A percentile compares a stretch with the other conserved stretches of the same genome.
Conservation (phyloP, 805 yeast genomes). For the Candida morakotiae region DNA sequence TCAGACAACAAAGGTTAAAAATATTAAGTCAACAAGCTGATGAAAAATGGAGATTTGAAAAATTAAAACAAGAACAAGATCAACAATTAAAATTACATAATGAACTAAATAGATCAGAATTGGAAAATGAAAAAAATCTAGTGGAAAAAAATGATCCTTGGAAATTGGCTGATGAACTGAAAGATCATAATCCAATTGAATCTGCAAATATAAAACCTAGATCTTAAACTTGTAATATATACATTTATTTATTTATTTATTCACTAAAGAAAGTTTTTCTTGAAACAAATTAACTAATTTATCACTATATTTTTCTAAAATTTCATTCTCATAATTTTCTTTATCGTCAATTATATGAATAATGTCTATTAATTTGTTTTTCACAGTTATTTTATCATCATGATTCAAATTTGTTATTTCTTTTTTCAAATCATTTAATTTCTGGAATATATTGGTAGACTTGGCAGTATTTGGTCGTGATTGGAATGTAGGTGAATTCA, state of each 20-base stretch:
- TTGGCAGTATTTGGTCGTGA: neutral
- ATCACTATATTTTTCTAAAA: constrained; percentile 38
- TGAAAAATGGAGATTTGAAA: constrained; percentile 36
- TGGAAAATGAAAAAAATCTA: too few species aligned
- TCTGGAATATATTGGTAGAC: constrained; percentile 3
- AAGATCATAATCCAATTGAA: constrained; percentile 30
- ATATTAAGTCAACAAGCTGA: constrained; percentile 46
- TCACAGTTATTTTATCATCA: constrained; percentile 3
- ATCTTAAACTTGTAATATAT: constrained; percentile 1
- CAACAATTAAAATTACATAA: constrained; percentile 24
- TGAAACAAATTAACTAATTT: constrained; percentile 26
- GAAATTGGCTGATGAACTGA: constrained; percentile 29
- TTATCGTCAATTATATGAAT: neutral
- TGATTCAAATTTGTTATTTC: neutral
- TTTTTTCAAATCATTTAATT: constrained; percentile 5
- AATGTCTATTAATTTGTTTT: constrained; percentile 3
- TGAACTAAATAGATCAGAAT: constrained; percentile 27
- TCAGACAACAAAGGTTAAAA: constrained; percentile 51
- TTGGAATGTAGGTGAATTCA: constrained; percentile 1
- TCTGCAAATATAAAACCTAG: constrained; percentile 35
- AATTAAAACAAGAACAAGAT: constrained; percentile 27
- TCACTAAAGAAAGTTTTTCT: constrained; percentile 15
- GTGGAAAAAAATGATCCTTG: constrained; percentile 35
- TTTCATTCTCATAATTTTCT: constrained; percentile 9
- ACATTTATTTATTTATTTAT: constrained; percentile 1